Percentiles rank a stretch among this genome's conserved stretches.
Conservation (phyloP, 148 eudicot genomes). For the Limonium bicolor region DNA sequence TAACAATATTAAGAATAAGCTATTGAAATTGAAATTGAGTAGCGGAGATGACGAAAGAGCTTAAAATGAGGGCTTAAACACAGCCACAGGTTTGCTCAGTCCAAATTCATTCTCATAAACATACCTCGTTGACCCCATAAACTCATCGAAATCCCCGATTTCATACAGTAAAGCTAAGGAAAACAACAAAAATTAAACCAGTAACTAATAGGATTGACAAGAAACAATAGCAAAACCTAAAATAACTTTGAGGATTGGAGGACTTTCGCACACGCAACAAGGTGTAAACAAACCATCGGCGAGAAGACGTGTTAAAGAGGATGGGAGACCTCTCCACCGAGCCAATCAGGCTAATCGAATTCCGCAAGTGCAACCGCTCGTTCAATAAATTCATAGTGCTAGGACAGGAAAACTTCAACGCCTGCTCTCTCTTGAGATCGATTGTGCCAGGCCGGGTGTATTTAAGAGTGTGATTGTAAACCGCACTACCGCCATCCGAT, state of each 20-base stretch:
- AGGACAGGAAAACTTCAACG: neutral
- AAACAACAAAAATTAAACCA: neutral
- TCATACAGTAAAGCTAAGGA: no score
- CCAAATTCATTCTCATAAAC: no score
- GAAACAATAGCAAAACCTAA: neutral
- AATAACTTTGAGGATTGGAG: neutral
- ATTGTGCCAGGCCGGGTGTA: constrained; percentile 1
- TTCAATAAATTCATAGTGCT: neutral
- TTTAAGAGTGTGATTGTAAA: constrained; percentile 2
- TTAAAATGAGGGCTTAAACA: no score
- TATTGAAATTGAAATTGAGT: no score
- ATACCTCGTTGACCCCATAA: no score
- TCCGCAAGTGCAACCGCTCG: constrained; percentile 2
- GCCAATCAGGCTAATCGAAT: constrained; percentile 7
- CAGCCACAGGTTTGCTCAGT: no score
- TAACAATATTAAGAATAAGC: no score
- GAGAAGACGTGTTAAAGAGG: neutral
- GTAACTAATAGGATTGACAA: neutral
- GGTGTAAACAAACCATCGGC: neutral
- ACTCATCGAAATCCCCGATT: no score
- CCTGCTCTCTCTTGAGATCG: neutral
- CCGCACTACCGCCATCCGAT: constrained; percentile 5
- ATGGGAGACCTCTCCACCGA: constrained; percentile 1
- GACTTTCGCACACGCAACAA: neutral
- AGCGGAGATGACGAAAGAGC: no score